Evolutionary conservation across 225 moss, liverwort and hornwort genomes (phyloP).

Genomic region (Sphagnum contortum): DNA sequence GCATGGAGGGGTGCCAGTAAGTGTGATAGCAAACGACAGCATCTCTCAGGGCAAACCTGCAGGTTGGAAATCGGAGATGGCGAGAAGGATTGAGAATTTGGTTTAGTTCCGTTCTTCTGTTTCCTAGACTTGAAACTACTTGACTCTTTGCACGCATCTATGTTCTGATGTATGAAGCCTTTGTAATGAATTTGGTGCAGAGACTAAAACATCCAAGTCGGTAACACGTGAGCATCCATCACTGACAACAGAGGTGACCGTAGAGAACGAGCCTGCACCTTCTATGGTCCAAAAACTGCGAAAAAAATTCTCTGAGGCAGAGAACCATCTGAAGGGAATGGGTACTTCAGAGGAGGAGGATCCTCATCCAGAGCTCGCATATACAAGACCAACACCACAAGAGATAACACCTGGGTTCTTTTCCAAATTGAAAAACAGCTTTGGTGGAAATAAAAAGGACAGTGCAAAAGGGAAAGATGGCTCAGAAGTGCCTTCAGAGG

Average conservation of each 20-base stretch:
- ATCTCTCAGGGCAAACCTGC: background rate
- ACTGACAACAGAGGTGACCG: conserved; percentile 2
- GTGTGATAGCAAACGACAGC: conserved; percentile 13
- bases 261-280: conserved; percentile 29
- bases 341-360: conserved; percentile 3
- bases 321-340: conserved; percentile 5
- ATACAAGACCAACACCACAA: conserved; percentile 9
- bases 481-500: conserved; percentile 10
- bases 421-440: conserved; percentile 12
- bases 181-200: background rate
- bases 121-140: no score
- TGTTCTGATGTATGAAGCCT: background rate
- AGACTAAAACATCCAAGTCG: background rate
- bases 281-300: conserved; percentile 22
- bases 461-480: conserved; percentile 1
- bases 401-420: conserved; percentile 14
- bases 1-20: conserved; percentile 19
- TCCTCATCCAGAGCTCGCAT: conserved; percentile 8
- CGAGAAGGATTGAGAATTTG: background rate
- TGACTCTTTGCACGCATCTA: no score
- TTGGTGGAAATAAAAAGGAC: conserved; percentile 6
- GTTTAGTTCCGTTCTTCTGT: background rate
- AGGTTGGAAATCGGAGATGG: no score
- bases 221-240: background rate
- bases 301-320: background rate